Evolutionary conservation across 495 filamentous ascomycete species (phyloP).

Genomic region (Jackrogersella minutella): DNA sequence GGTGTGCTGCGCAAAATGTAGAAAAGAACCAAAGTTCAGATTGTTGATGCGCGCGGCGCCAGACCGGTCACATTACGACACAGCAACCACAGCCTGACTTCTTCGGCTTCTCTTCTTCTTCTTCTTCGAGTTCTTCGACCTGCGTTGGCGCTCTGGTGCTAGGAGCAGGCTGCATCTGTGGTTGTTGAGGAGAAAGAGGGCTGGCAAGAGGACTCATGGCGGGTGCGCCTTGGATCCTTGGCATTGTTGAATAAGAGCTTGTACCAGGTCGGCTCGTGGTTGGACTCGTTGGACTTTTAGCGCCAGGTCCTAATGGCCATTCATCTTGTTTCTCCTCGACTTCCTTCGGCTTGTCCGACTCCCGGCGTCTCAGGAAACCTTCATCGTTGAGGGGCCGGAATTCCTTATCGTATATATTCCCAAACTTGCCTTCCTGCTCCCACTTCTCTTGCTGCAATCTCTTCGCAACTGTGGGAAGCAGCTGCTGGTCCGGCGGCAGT

Average conservation of each 20-base stretch:
- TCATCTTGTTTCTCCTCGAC: constrained; percentile 48
- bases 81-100: constrained; percentile 62
- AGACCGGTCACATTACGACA: constrained; percentile 58
- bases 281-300: constrained; percentile 52
- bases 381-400: constrained; percentile 77
- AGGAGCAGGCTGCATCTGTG: constrained; percentile 34
- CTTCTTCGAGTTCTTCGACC: constrained; percentile 44
- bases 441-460: constrained; percentile 92
- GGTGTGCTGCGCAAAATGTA: constrained; percentile 10
- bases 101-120: constrained; percentile 45
- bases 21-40: constrained; percentile 19
- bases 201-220: constrained; percentile 50
- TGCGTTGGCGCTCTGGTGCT: constrained; percentile 47
- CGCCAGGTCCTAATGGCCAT: constrained; percentile 55
- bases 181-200: constrained; percentile 44
- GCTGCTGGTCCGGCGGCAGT: constrained; percentile 92
- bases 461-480: constrained; percentile 92
- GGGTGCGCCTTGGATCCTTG: constrained; percentile 59
- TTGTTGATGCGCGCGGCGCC: constrained; percentile 16
- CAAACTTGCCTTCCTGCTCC: constrained; percentile 87
- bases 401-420: constrained; percentile 81
- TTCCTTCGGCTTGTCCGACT: constrained; percentile 51
- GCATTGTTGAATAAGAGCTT: constrained; percentile 65
- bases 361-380: constrained; percentile 57
- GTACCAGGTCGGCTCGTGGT: constrained; percentile 52